phyloP scores from a whole-genome alignment of 441 rosid genomes.

The Populus hybrid region DNA sequence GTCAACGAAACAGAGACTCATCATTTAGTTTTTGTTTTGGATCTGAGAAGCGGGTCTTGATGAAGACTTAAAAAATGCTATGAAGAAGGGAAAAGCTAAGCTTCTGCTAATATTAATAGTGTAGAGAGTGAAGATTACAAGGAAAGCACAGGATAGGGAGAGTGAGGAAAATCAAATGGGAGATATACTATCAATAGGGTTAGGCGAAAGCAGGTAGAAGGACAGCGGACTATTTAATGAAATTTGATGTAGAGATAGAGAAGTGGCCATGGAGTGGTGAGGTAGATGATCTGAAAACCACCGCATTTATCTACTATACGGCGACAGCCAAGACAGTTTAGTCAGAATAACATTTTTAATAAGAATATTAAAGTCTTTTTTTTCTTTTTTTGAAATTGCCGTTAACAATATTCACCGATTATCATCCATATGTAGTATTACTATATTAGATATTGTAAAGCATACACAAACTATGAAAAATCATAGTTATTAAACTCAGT shows the following conservation, averaged over 20 bases:
- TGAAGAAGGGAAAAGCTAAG: neutral
- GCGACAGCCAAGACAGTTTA: neutral
- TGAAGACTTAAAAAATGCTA: neutral
- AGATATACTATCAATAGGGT: neutral
- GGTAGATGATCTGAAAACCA: constrained; percentile 63
- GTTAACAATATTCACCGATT: too few relatives aligned
- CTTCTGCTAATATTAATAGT: neutral
- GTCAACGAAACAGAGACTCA: constrained; percentile 53
- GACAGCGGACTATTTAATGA: neutral
- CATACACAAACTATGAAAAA: too few relatives aligned
- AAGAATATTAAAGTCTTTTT: too few relatives aligned
- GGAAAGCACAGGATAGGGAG: neutral
- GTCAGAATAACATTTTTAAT: too few relatives aligned
- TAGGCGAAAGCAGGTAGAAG: constrained; percentile 10
- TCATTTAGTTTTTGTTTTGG: neutral
- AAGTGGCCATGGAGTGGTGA: constrained; percentile 17
- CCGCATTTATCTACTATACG: constrained; percentile 25
- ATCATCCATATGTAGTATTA: too few relatives aligned
- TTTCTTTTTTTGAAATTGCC: too few relatives aligned
- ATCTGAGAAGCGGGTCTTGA: constrained; percentile 20
- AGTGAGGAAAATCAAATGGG: neutral
- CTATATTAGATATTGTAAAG: too few relatives aligned
- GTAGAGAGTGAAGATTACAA: neutral
- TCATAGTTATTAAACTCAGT: too few relatives aligned
- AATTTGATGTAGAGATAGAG: constrained; percentile 16